phyloP scores from a whole-genome alignment of 208 protist species.

The Spironucleus salmonicida region DNA sequence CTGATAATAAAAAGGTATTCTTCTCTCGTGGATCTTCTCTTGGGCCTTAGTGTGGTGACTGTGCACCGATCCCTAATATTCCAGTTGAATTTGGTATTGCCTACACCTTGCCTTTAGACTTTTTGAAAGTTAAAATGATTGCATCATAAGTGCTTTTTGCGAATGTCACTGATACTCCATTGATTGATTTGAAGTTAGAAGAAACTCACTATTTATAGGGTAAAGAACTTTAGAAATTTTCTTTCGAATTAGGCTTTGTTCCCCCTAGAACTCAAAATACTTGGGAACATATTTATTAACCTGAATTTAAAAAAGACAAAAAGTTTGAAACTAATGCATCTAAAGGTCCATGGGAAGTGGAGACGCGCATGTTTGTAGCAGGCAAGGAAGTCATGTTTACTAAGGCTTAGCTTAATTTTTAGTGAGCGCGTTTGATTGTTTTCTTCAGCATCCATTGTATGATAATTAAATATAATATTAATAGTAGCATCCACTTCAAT shows the following conservation, averaged over 20 bases:
- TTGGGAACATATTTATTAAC: slow-evolving; percentile 17
- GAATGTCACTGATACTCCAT: background rate
- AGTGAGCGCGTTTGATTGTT: no score
- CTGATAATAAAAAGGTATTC: background rate
- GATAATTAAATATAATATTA: no score
- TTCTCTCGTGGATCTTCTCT: background rate
- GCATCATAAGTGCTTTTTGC: background rate
- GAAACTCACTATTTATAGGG: slow-evolving; percentile 12
- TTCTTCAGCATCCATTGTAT: no score
- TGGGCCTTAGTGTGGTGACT: background rate
- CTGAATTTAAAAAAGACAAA: background rate
- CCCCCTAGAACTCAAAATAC: slow-evolving; percentile 9
- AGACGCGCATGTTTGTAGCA: background rate
- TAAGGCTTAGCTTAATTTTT: background rate
- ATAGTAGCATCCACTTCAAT: no score
- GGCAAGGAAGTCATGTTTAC: background rate
- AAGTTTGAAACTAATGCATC: background rate
- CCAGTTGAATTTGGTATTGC: background rate
- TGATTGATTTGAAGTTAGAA: background rate
- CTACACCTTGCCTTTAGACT: background rate
- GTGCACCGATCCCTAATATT: background rate
- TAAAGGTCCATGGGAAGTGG: background rate
- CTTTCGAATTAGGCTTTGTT: background rate
- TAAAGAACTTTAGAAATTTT: background rate
- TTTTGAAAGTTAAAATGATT: background rate